phyloP scores from a whole-genome alignment of 2,329 filamentous ascomycete genomes.

The Calonectria pseudoturangicola region DNA sequence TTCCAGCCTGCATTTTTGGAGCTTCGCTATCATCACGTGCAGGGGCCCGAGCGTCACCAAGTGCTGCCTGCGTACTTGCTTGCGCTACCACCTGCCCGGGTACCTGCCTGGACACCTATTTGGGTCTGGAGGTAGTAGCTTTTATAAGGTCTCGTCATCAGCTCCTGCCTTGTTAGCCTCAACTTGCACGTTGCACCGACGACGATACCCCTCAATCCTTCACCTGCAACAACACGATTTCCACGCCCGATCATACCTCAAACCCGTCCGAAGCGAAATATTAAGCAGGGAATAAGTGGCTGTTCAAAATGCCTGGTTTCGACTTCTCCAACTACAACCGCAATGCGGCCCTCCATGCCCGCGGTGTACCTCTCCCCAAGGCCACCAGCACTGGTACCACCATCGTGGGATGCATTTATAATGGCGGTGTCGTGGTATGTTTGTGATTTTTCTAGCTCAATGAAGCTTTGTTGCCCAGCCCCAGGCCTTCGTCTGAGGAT shows the following conservation, averaged over 20 bases:
- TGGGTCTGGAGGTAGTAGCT: constrained; percentile 68
- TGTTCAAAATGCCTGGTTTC: constrained; percentile 89
- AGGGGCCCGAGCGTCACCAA: constrained; percentile 28
- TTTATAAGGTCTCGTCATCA: constrained; percentile 72
- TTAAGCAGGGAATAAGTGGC: constrained; percentile 43
- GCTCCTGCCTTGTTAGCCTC: constrained; percentile 58
- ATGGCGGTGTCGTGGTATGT: constrained; percentile 94
- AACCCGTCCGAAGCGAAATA: constrained; percentile 35
- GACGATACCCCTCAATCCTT: constrained; percentile 49
- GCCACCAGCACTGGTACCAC: constrained; percentile 99
- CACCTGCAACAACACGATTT: constrained; percentile 38
- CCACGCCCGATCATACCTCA: not conserved
- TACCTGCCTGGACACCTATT: constrained; percentile 31
- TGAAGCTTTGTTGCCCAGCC: not conserved
- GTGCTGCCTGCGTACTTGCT: constrained; percentile 34
- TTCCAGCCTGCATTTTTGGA: constrained; percentile 44
- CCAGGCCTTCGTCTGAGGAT: constrained; percentile 1
- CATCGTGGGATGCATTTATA: constrained; percentile 97
- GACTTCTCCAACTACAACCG: constrained; percentile 99
- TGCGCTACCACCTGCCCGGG: no score
- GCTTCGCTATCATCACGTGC: constrained; percentile 53
- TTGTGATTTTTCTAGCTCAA: not conserved
- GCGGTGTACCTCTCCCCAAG: constrained; percentile 95
- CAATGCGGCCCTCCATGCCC: constrained; percentile 95
- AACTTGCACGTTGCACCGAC: constrained; percentile 45